Evolutionary conservation across 192 early-diverging fungal genomes (phyloP), one percentile per base, ranked within the genome.

Genomic region (Anaeromyces robustus): DNA sequence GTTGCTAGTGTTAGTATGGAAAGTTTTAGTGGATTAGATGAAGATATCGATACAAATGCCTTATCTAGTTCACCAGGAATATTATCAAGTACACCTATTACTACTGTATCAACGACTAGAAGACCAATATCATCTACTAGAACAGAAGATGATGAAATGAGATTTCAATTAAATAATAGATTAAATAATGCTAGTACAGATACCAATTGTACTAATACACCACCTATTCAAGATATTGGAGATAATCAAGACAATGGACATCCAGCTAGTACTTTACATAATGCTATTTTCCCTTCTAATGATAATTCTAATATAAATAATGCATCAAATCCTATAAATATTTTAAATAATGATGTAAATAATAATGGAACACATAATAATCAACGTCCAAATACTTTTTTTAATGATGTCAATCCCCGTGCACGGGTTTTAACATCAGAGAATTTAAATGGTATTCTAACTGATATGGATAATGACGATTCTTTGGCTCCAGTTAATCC

Each of bases 1-100:
- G 94, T 95, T 77, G 94, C 92, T 77, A 89, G 85, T 85, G 93
- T 95, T 30, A 34, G 52, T 31, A 68, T 68, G 52, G 52, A 68
- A 68, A 68, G 52, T 68, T 68, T 68, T 9, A 68, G 52, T 68
- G 52, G 52, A 68, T 68, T 68, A n/a, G 52, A 68, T 68, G 52
- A 68, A 9, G 52, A 68, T 68, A n/a, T 68, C 28, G 52, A 68
- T 68, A n/a, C 52, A 26, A 68, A 68, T n/a, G 52, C 2, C 28
- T 68, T 68, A 68, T 68, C 52, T n/a, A 68, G 52, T n/a, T 68
- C 52, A 68, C 52, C 52, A 68, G 52, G 52, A n/a, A 68, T 68
- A 7, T 68, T 68, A 68, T 68, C 52, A 9, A 68, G 52, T 68
- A 68, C 52, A n/a, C 52, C 52, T n/a, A n/a, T 68, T n/a, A 68